Base-by-base conservation (phyloP, 1,284 basidiomycete species). In the Ceratobasidium sp. region DNA sequence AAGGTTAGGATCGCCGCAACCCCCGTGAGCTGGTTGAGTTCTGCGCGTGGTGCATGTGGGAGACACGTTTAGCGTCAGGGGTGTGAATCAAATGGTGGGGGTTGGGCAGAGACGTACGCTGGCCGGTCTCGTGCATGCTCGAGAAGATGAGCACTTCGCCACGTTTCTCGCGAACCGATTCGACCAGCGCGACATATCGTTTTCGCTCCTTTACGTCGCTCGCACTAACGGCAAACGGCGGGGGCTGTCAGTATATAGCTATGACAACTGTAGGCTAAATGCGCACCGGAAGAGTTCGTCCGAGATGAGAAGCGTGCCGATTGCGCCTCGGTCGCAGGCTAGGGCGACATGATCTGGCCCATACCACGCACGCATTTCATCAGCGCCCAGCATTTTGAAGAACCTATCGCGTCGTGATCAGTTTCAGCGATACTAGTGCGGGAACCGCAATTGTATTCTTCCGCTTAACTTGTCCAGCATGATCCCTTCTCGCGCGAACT, bases 291-390 rank as follows among this genome's bases (percentile, higher is more conserved):
- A 99, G 37, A 99, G 88, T 79, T 93, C 93, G 82, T 99, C 98
- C 11, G 96, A 98, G 74, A 99, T 98, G 76, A 99, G 87, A 47
- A 99, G 87, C 1, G 96, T 96, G 23, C 97, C 96, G 73, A 99
- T 92, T 0, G 98, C 98, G 0, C 96, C 97, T 77, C 98, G 89
- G 81, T 96, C 93, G 31, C 94, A 93, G 4, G 98, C 98, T 20
- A 98, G 88, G 66, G 90, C 87, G 75, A 99, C 97, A 84, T 99
- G 97, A 61, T 94, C 90, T 53, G 97, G 96, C 0, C 98, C 97
- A 83, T 99, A 99, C 97, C 98, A 99, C 5, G 98, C 98, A 74
- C 98, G 89, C 85, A 97, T 91, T 83, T 99, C 97, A 81, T 99
- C 96, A 6, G 89, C 89, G 0, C 94, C 94, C 13, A 99, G 89